These are phyloP conservation scores for Comarum palustre DNA, from an alignment of 306 rosid species.

Conservation along the genomic window DNA sequence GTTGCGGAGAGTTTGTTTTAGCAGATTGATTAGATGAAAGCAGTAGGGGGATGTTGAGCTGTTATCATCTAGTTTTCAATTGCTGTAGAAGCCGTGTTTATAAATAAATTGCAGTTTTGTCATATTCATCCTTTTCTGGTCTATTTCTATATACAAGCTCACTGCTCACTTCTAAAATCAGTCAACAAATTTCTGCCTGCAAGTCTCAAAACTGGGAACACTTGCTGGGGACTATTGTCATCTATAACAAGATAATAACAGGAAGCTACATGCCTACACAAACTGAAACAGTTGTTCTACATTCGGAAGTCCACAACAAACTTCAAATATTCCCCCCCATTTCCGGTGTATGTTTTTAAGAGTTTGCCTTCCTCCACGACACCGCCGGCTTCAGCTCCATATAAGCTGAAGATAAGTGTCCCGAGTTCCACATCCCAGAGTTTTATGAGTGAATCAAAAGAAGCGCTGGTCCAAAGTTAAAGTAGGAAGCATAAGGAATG, in stretches of 20 bases:
- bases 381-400: too few species aligned
- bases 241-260: neutral
- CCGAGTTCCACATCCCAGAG: constrained; percentile 66
- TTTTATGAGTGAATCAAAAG: constrained; percentile 57
- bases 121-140: neutral
- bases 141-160: neutral
- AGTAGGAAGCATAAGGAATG: neutral
- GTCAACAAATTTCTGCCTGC: neutral
- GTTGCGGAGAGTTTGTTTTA: too few species aligned
- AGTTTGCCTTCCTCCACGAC: constrained; percentile 33
- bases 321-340: constrained; percentile 40
- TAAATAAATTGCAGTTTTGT: neutral
- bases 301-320: constrained; percentile 52
- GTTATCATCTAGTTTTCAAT: neutral
- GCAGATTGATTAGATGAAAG: constrained; percentile 3
- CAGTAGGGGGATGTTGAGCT: neutral
- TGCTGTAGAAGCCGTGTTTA: neutral
- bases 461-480: constrained; percentile 45
- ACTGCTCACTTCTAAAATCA: neutral
- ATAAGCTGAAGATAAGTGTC: constrained; percentile 44
- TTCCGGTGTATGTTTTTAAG: constrained; percentile 27
- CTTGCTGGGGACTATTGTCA: neutral
- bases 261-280: neutral
- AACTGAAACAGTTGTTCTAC: constrained; percentile 23
- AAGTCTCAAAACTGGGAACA: too few species aligned